A percentile compares a stretch with the other conserved stretches of the same genome.
Conservation (phyloP, 2,329 filamentous ascomycete species). For the Cytospora piceae region DNA sequence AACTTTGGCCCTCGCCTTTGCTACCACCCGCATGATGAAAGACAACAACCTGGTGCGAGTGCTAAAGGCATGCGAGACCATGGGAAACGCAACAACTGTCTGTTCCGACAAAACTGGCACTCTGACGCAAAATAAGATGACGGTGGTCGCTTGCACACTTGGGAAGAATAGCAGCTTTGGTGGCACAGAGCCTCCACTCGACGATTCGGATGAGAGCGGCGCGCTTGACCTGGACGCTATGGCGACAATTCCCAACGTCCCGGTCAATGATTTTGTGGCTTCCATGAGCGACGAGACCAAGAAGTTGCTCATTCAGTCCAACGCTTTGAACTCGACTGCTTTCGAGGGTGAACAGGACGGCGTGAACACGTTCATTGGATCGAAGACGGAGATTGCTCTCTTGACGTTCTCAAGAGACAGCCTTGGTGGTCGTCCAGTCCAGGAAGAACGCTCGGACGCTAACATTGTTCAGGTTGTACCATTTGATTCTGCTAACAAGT, state of each 20-base stretch:
- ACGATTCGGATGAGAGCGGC: constrained; percentile 31
- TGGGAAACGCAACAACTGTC: constrained; percentile 75
- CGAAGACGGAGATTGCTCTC: constrained; percentile 59
- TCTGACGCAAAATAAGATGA: constrained; percentile 76
- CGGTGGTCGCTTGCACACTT: constrained; percentile 72
- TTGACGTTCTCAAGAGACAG: constrained; percentile 55
- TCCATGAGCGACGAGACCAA: constrained; percentile 32
- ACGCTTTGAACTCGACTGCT: constrained; percentile 55
- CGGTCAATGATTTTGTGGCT: constrained; percentile 35
- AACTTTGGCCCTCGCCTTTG: constrained; percentile 70
- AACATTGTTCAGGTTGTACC: constrained; percentile 54
- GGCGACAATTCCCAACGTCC: constrained; percentile 36
- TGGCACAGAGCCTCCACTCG: constrained; percentile 37
- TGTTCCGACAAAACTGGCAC: constrained; percentile 83
- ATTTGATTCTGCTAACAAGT: constrained; percentile 59
- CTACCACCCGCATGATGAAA: constrained; percentile 70
- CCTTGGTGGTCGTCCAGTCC: constrained; percentile 49
- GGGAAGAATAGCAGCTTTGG: constrained; percentile 48
- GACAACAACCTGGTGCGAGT: constrained; percentile 74
- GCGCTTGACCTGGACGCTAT: constrained; percentile 36
- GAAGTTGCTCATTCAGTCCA: constrained; percentile 36
- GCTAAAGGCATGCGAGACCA: constrained; percentile 71
- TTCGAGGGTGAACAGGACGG: constrained; percentile 51
- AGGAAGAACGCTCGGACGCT: constrained; percentile 51
- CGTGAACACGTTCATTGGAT: constrained; percentile 51